A percentile compares a stretch with the other conserved stretches of the same genome.
These are phyloP conservation scores for Spergularia marina DNA, from an alignment of 148 eudicot species.

Conservation along the genomic window DNA sequence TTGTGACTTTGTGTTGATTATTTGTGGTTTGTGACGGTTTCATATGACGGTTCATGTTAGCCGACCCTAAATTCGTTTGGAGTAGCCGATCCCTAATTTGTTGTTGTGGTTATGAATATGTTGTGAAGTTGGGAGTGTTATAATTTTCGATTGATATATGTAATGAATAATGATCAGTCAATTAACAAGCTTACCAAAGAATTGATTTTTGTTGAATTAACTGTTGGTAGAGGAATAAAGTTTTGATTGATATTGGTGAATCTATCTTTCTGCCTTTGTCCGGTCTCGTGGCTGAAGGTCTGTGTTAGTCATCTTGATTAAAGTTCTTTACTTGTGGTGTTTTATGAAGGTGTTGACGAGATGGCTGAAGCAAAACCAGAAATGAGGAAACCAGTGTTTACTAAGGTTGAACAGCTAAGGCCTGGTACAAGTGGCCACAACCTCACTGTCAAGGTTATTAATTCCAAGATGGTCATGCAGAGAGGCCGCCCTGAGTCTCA, in stretches of 20 bases:
- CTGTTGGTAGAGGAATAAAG: not conserved
- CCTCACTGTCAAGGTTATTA: conserved; percentile 56
- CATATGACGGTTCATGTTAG: not conserved
- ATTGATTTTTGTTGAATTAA: not conserved
- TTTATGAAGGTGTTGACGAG: conserved; percentile 19
- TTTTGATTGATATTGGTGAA: not conserved
- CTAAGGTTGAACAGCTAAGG: conserved; percentile 51
- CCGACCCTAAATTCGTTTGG: not conserved
- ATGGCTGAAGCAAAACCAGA: conserved; percentile 47
- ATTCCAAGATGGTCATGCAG: conserved; percentile 42
- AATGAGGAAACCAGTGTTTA: conserved; percentile 61
- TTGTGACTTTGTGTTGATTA: not conserved
- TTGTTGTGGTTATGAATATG: not conserved
- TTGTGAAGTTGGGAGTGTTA: not conserved
- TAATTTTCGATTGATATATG: not conserved
- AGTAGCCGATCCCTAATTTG: not conserved
- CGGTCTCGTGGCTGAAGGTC: too few relatives aligned
- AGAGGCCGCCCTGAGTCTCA: conserved; percentile 45
- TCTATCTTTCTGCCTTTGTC: not conserved
- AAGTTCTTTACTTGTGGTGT: not conserved
- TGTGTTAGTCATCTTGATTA: not conserved
- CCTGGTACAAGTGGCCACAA: conserved; percentile 55
- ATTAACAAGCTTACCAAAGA: not conserved
- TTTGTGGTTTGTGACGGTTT: not conserved
- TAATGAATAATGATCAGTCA: not conserved